Evolutionary conservation across 164 flowering plant species (phyloP).

Genomic region (Vitis vinifera): ASM3070453v1 NC_081808.1:2151001-2151500

Average conservation of each 20-base stretch:
- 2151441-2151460: constrained; percentile 65
- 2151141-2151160: background rate
- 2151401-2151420: constrained; percentile 62
- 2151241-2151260: constrained; percentile 39
- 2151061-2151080: background rate
- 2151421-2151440: constrained; percentile 70
- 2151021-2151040: constrained; percentile 13
- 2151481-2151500: constrained; percentile 17
- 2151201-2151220: constrained; percentile 17
- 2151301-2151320: constrained; percentile 41
- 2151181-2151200: constrained; percentile 47
- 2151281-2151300: constrained; percentile 46
- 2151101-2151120: no score
- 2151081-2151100: background rate
- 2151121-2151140: background rate
- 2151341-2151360: constrained; percentile 51
- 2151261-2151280: constrained; percentile 48
- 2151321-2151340: constrained; percentile 75
- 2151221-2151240: background rate
- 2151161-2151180: constrained; percentile 81
- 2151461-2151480: constrained; percentile 63
- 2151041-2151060: background rate
- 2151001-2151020: constrained; percentile 16
- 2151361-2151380: constrained; percentile 57
- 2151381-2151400: constrained; percentile 68